These are phyloP conservation scores for Xylaria flabelliformis DNA, from an alignment of 495 filamentous ascomycete species.

Conservation along the genomic window DNA sequence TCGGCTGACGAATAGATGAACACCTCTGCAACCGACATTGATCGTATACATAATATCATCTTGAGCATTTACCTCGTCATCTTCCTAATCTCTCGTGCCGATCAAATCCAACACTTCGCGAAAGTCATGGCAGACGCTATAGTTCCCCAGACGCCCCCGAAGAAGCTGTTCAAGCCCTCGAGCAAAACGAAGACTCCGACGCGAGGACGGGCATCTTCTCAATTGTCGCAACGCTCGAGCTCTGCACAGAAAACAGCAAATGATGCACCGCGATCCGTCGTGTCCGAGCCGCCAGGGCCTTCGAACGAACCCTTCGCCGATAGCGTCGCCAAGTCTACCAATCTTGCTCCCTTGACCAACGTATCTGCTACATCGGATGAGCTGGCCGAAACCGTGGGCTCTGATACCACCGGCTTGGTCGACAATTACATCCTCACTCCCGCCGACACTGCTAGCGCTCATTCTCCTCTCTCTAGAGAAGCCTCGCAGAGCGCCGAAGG, in stretches of 20 bases:
- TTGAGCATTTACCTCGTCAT: constrained; percentile 31
- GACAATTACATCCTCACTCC: constrained; percentile 35
- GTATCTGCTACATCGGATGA: constrained; percentile 7
- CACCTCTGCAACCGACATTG: constrained; percentile 20
- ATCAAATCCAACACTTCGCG: constrained; percentile 29
- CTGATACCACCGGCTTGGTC: constrained; percentile 20
- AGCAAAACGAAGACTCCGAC: constrained; percentile 40
- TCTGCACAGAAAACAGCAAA: not conserved
- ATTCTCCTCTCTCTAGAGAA: constrained; percentile 14
- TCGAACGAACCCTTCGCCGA: not conserved
- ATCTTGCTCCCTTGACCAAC: constrained; percentile 16
- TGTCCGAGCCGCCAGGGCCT: not conserved
- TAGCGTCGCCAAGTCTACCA: constrained; percentile 15
- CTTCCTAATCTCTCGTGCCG: constrained; percentile 30
- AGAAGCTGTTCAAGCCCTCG: constrained; percentile 42
- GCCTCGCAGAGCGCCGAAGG: constrained; percentile 7
- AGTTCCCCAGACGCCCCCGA: constrained; percentile 36
- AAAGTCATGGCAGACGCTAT: constrained; percentile 35
- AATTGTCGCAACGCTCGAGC: not conserved
- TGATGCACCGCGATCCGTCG: constrained; percentile 1
- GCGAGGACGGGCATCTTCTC: constrained; percentile 30
- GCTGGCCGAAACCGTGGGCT: not conserved
- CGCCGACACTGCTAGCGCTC: constrained; percentile 32
- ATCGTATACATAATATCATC: constrained; percentile 31
- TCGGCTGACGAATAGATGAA: constrained; percentile 12